Evolutionary conservation across 768 basidiomycete genomes (phyloP).

Genomic region (Baorangia bicolor): DNA sequence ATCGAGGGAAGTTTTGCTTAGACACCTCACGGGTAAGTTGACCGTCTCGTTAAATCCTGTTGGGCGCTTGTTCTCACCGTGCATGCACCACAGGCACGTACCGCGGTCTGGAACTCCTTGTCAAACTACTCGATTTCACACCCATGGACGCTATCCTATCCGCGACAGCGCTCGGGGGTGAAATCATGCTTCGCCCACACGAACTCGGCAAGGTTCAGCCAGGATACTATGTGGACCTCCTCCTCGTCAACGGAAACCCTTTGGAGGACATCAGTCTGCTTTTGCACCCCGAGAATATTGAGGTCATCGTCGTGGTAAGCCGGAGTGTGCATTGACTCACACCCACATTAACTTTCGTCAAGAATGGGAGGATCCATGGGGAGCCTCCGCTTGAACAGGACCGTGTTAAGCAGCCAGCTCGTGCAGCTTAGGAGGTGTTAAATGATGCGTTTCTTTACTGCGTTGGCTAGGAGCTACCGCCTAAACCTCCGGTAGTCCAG

Average conservation of each 20-base stretch:
- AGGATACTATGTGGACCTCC: not conserved
- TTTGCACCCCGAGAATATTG: not conserved
- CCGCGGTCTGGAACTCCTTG: not conserved
- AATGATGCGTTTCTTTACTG: not conserved
- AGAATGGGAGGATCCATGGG: not conserved
- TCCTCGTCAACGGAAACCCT: not conserved
- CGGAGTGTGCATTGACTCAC: not conserved
- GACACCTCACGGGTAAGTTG: not conserved
- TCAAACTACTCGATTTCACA: not conserved
- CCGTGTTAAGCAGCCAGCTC: not conserved
- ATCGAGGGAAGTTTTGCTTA: not conserved
- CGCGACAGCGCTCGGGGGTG: not conserved
- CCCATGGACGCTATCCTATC: not conserved
- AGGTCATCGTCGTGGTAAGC: not conserved
- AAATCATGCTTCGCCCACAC: not conserved
- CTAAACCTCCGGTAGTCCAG: not conserved
- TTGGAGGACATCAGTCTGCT: not conserved
- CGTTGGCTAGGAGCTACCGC: not conserved
- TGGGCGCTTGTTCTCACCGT: not conserved
- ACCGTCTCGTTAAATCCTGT: not conserved
- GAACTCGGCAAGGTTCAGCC: not conserved
- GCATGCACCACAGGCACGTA: not conserved
- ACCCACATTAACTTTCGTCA: not conserved
- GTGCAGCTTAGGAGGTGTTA: not conserved
- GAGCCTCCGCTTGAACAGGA: not conserved